A percentile compares a stretch with the other conserved stretches of the same genome.
Conservation (phyloP, 1,284 basidiomycete species). For the Apiotrichum mycotoxinovorans region DNA sequence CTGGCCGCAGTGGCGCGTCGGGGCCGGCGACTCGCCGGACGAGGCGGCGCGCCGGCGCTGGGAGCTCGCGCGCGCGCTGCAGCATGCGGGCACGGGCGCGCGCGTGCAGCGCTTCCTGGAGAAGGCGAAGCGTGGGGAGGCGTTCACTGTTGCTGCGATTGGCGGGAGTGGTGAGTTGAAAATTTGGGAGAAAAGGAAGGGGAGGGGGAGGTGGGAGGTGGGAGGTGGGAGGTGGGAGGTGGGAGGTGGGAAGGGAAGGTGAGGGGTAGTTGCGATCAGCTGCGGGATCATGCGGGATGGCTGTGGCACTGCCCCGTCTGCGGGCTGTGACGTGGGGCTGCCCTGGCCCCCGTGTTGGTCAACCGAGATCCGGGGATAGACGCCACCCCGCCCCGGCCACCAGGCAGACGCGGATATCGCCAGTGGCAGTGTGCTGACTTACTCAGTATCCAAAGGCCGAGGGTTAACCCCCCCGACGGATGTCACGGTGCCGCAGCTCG, state of each 20-base stretch:
- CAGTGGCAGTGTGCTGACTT: too few relatives aligned
- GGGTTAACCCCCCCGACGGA: conserved; percentile 24
- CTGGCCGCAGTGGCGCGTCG: conserved; percentile 7
- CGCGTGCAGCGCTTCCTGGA: conserved; percentile 38
- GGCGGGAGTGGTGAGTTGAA: conserved; percentile 40
- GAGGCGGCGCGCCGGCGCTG: conserved; percentile 24
- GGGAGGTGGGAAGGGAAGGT: too few relatives aligned
- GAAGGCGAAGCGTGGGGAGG: conserved; percentile 35
- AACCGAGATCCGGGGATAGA: too few relatives aligned
- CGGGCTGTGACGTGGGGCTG: too few relatives aligned
- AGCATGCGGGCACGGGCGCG: conserved; percentile 37
- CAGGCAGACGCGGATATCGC: too few relatives aligned
- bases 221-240: too few relatives aligned
- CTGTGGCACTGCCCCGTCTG: too few relatives aligned
- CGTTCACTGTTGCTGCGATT: conserved; percentile 41
- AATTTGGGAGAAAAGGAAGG: background rate
- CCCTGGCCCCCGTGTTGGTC: too few relatives aligned
- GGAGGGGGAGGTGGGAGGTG: background rate
- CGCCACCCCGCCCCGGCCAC: too few relatives aligned
- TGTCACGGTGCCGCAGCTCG: background rate
- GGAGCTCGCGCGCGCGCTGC: conserved; percentile 37
- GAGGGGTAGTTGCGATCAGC: too few relatives aligned
- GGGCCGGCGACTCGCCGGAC: conserved; percentile 11
- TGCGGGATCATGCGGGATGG: too few relatives aligned
- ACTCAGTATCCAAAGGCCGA: conserved; percentile 41